phyloP scores from a whole-genome alignment of 2,329 filamentous ascomycete species.

The Talaromyces sp. region DNA sequence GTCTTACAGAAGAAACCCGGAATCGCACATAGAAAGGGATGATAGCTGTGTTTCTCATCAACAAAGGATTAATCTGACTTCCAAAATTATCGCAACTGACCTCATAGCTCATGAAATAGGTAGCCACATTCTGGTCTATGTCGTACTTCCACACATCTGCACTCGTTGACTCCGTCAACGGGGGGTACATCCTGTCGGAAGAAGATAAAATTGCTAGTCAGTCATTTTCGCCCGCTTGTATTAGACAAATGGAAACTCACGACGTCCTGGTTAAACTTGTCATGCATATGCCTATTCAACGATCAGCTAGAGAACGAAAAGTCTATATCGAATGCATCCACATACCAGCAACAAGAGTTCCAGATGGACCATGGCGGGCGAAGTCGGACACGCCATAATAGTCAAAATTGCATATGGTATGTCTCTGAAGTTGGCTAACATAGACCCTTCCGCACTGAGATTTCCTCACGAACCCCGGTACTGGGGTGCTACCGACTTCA shows the following conservation, averaged over 20 bases:
- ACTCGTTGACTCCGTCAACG: not conserved
- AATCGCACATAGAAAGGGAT: conserved; percentile 33
- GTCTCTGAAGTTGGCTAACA: conserved; percentile 28
- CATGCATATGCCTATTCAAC: conserved; percentile 17
- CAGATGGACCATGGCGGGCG: conserved; percentile 30
- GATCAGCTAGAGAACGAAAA: conserved; percentile 17
- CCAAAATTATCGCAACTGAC: not conserved
- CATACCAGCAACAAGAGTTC: conserved; percentile 34
- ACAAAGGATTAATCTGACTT: not conserved
- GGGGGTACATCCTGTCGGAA: not conserved
- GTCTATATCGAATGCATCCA: not conserved
- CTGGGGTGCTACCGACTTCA: conserved; percentile 25
- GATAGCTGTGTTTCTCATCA: conserved; percentile 4
- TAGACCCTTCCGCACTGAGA: conserved; percentile 28
- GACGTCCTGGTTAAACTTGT: not conserved
- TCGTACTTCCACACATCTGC: not conserved
- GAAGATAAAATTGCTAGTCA: not conserved
- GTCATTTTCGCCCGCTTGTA: not conserved
- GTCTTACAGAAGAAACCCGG: conserved; percentile 31
- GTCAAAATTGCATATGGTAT: conserved; percentile 27
- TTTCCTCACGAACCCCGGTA: conserved; percentile 20
- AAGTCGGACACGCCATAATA: conserved; percentile 19
- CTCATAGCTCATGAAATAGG: not conserved
- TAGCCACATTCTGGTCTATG: not conserved
- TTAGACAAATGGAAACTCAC: not conserved